Conservation (phyloP, 148 eudicot genomes). For the Fagopyrum homotropicum region DNA sequence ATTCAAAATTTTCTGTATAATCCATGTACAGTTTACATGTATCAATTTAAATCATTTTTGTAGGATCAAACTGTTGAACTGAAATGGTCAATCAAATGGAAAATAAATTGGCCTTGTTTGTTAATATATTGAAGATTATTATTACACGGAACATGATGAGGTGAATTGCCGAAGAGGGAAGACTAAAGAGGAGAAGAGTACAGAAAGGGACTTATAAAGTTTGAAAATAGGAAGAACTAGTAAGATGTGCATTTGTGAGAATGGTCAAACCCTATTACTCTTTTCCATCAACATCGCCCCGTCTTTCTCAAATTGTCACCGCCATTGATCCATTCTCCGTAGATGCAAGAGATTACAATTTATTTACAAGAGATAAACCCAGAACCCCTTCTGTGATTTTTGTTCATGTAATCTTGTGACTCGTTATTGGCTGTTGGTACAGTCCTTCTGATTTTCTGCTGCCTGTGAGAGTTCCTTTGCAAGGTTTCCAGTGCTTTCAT, state of each 20-base stretch:
- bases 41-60: neutral
- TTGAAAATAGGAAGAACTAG: neutral
- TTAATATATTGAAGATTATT: neutral
- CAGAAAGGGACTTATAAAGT: neutral
- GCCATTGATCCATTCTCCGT: neutral
- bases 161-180: neutral
- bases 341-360: neutral
- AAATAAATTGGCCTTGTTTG: neutral
- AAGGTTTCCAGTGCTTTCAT: constrained; percentile 6
- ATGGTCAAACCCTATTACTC: neutral
- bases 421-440: neutral
- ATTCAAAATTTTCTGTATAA: neutral
- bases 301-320: neutral
- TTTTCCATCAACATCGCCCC: neutral
- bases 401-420: neutral
- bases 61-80: neutral
- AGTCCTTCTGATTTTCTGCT: neutral
- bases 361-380: neutral
- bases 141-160: neutral
- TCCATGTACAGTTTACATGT: neutral
- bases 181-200: neutral
- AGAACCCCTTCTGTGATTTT: neutral
- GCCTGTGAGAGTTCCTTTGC: neutral
- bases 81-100: neutral
- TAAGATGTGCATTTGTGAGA: neutral